A percentile compares a stretch with the other conserved stretches of the same genome.
Evolutionary conservation across 2,329 filamentous ascomycete genomes (phyloP).

Genomic region (Pyrenophora teres): DNA sequence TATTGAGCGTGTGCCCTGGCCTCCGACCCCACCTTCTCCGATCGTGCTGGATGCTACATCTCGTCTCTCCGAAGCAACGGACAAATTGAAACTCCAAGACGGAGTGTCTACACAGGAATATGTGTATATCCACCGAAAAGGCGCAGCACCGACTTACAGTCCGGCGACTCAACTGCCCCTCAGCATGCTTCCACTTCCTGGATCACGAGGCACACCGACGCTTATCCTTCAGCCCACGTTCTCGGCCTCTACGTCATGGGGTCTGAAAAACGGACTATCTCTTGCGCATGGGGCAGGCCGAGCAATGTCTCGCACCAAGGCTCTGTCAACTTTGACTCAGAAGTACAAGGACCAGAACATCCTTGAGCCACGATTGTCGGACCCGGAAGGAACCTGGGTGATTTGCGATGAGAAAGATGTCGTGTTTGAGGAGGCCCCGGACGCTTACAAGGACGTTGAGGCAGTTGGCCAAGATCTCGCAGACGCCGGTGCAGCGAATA

Average conservation of each 20-base stretch:
- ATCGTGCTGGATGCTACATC: not conserved
- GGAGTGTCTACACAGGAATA: constrained; percentile 11
- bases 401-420: constrained; percentile 47
- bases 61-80: not conserved
- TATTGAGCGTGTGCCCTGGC: constrained; percentile 41
- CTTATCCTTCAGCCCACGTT: constrained; percentile 45
- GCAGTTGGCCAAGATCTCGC: constrained; percentile 45
- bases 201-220: constrained; percentile 47
- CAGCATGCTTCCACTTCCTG: constrained; percentile 43
- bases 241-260: constrained; percentile 31
- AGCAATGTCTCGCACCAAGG: constrained; percentile 46
- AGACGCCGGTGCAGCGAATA: constrained; percentile 35
- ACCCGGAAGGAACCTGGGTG: constrained; percentile 42
- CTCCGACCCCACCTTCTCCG: constrained; percentile 21
- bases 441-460: constrained; percentile 48
- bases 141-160: constrained; percentile 42
- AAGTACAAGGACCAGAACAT: constrained; percentile 44
- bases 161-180: constrained; percentile 29
- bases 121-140: constrained; percentile 48
- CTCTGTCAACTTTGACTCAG: constrained; percentile 32
- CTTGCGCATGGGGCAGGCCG: constrained; percentile 48
- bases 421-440: constrained; percentile 47
- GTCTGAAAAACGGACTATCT: constrained; percentile 42
- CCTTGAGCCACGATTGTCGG: constrained; percentile 26
- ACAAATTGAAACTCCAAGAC: not conserved